phyloP scores from a whole-genome alignment of 208 protist genomes.

The Acanthamoeba sp. region DNA sequence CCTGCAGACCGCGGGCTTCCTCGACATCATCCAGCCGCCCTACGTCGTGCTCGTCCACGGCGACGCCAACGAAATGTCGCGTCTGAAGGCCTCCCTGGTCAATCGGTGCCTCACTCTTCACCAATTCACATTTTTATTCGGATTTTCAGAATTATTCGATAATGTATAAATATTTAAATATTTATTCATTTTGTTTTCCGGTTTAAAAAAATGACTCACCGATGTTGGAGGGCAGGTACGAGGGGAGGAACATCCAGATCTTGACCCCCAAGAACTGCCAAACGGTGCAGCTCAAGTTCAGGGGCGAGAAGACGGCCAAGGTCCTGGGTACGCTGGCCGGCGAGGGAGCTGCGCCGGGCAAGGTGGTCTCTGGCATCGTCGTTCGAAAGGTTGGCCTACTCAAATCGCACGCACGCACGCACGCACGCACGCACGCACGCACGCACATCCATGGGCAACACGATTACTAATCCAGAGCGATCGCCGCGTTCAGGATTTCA shows the following conservation, averaged over 20 bases:
- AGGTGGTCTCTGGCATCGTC: slow-evolving; percentile 72
- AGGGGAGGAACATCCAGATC: slow-evolving; percentile 88
- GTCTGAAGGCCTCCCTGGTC: slow-evolving; percentile 94
- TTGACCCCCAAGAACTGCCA: slow-evolving; percentile 96
- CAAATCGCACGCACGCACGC: background rate
- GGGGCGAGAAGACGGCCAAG: slow-evolving; percentile 94
- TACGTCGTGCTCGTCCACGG: slow-evolving; percentile 96
- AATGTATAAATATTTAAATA: too few relatives aligned
- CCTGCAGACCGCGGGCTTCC: slow-evolving; percentile 88
- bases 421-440: too few relatives aligned
- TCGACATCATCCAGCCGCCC: slow-evolving; percentile 82
- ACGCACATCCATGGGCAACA: too few relatives aligned
- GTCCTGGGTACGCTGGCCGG: slow-evolving; percentile 78
- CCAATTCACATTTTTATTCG: slow-evolving; percentile 79
- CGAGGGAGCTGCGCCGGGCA: slow-evolving; percentile 42
- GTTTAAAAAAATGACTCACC: too few relatives aligned
- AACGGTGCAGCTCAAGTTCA: slow-evolving; percentile 95
- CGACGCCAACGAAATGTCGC: slow-evolving; percentile 95
- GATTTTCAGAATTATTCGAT: background rate
- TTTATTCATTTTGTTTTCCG: too few relatives aligned
- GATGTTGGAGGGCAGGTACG: slow-evolving; percentile 44
- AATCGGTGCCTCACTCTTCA: slow-evolving; percentile 89
- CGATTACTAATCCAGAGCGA: too few relatives aligned
- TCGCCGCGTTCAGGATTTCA: slow-evolving; percentile 78
- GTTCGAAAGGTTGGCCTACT: slow-evolving; percentile 70